These are phyloP conservation scores for Citrullus amarus DNA, from an alignment of 306 rosid species.

Conservation along the genomic window DNA sequence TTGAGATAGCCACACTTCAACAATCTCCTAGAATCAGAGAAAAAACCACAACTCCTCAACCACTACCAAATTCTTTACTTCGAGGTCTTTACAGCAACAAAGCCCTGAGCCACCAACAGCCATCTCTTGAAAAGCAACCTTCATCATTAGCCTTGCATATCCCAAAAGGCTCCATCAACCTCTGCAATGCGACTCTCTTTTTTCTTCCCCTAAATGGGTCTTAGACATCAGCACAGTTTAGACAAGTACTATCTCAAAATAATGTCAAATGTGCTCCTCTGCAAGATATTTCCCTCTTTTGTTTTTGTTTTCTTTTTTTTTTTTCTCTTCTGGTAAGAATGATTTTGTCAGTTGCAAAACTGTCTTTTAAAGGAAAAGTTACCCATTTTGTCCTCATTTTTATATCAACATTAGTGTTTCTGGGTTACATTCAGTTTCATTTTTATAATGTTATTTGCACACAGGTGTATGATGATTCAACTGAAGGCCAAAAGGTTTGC, in stretches of 20 bases:
- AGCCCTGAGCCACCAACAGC: neutral
- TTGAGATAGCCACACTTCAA: neutral
- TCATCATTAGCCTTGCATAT: neutral
- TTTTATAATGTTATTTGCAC: neutral
- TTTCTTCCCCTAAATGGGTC: neutral
- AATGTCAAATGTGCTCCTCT: neutral
- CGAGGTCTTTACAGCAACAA: neutral
- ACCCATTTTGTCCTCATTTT: neutral
- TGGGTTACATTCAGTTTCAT: neutral
- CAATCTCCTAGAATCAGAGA: neutral
- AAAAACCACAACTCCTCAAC: neutral
- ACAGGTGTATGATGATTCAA: slow-evolving; percentile 93
- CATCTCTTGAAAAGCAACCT: neutral
- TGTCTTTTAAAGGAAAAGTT: neutral
- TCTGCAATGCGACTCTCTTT: neutral
- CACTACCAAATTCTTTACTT: neutral
- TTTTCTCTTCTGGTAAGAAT: neutral
- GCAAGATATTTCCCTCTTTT: neutral
- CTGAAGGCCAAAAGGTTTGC: slow-evolving; percentile 92
- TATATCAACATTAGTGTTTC: neutral
- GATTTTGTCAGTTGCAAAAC: neutral
- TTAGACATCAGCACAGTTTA: neutral
- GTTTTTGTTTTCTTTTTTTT: neutral
- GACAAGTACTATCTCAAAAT: neutral
- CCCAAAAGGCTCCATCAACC: neutral